A percentile compares a stretch with the other conserved stretches of the same genome.
Conservation (phyloP, 1,139 yeast genomes). For the Candida smagusa region DNA sequence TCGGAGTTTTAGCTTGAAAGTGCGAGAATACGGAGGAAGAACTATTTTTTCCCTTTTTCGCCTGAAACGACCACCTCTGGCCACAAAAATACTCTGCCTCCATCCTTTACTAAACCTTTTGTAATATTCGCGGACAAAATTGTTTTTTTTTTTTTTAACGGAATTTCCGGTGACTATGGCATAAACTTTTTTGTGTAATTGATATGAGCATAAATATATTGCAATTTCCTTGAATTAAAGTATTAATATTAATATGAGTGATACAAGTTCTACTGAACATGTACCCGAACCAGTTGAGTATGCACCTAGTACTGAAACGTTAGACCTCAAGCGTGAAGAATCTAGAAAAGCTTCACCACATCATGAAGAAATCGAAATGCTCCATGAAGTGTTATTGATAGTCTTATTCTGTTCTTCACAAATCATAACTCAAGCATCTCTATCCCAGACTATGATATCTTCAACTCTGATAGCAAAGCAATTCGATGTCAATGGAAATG, state of each 20-base stretch:
- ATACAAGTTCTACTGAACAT: too few relatives aligned
- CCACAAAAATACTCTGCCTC: not conserved
- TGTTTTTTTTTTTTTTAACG: too few relatives aligned
- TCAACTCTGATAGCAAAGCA: slow-evolving; percentile 31
- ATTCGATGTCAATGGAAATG: slow-evolving; percentile 29
- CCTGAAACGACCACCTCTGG: too few relatives aligned
- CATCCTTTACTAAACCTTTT: not conserved
- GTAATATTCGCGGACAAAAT: not conserved
- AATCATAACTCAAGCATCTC: slow-evolving; percentile 48
- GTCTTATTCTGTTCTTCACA: slow-evolving; percentile 39
- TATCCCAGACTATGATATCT: slow-evolving; percentile 45
- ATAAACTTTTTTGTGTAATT: too few relatives aligned
- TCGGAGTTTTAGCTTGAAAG: too few relatives aligned
- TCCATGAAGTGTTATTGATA: slow-evolving; percentile 21
- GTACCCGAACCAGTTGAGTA: too few relatives aligned
- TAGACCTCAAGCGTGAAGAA: not conserved
- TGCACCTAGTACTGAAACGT: not conserved
- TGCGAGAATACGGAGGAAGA: too few relatives aligned
- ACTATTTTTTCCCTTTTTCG: too few relatives aligned
- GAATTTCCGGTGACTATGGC: too few relatives aligned
- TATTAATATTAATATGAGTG: too few relatives aligned
- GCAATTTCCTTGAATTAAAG: too few relatives aligned
- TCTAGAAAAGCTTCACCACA: slow-evolving; percentile 5
- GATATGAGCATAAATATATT: too few relatives aligned
- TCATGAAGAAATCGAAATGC: slow-evolving; percentile 15